phyloP scores from a whole-genome alignment of 352 stramenopile genomes.

The Globisporangium paddicum region DNA sequence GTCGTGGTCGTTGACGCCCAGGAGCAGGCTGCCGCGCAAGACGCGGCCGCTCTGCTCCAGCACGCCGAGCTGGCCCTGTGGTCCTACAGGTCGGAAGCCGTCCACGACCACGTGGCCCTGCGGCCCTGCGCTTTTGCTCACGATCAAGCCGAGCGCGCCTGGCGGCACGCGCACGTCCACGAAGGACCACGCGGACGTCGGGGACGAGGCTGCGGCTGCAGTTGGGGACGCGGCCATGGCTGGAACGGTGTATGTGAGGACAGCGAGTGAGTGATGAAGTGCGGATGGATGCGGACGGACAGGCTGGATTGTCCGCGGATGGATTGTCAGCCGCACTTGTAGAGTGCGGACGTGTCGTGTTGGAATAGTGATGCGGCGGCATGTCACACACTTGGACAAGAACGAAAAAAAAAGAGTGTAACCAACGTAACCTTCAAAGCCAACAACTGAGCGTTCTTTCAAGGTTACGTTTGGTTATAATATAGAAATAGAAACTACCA shows the following conservation, averaged over 20 bases:
- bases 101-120: slow-evolving; percentile 60
- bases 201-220: neutral
- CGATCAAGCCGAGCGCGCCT: slow-evolving; percentile 69
- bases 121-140: slow-evolving; percentile 45
- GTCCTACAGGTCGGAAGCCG: slow-evolving; percentile 57
- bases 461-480: too few relatives aligned
- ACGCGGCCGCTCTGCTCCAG: slow-evolving; percentile 39
- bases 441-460: neutral
- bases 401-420: neutral
- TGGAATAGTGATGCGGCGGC: too few relatives aligned
- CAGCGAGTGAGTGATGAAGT: neutral
- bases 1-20: slow-evolving; percentile 72
- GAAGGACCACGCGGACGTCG: slow-evolving; percentile 21
- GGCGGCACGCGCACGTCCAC: slow-evolving; percentile 66
- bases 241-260: neutral
- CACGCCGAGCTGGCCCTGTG: slow-evolving; percentile 34
- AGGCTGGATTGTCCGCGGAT: neutral
- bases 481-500: neutral
- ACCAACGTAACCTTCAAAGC: too few relatives aligned
- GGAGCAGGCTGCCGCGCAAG: slow-evolving; percentile 34
- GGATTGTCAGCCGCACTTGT: slow-evolving; percentile 1
- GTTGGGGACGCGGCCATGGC: neutral
- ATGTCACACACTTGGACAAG: neutral
- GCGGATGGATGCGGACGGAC: neutral
- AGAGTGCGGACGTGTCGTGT: neutral